Evolutionary conservation across 106 monocot genomes (phyloP).

Genomic region (Allium cepa): DNA sequence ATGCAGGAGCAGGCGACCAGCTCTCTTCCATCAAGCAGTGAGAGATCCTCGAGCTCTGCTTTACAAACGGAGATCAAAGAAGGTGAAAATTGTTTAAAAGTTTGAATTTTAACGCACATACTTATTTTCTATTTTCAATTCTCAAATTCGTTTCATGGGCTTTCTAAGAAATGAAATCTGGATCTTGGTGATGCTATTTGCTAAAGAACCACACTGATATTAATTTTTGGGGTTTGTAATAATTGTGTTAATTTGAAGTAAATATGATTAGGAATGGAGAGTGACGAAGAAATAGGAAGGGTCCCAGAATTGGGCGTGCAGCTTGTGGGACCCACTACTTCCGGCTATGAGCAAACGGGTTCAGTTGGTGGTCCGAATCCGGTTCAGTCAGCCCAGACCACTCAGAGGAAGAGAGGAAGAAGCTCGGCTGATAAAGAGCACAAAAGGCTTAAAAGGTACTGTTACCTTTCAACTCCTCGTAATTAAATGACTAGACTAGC

Average conservation of each 20-base stretch:
- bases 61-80: conserved; percentile 50
- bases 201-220: not conserved
- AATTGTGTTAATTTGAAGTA: not conserved
- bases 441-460: conserved; percentile 74
- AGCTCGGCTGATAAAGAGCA: conserved; percentile 84
- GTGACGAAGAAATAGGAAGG: conserved; percentile 74
- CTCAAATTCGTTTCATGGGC: not conserved
- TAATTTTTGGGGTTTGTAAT: not conserved
- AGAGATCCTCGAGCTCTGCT: conserved; percentile 82
- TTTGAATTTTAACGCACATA: not conserved
- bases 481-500: too few species aligned
- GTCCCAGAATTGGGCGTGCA: conserved; percentile 70
- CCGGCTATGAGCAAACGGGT: conserved; percentile 25
- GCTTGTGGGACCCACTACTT: conserved; percentile 23
- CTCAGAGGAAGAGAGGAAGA: conserved; percentile 57
- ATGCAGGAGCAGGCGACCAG: conserved; percentile 62
- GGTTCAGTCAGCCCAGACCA: conserved; percentile 23
- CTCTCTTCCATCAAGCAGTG: conserved; percentile 87
- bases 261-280: conserved; percentile 35
- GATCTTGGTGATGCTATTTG: conserved; percentile 4
- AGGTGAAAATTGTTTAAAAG: conserved; percentile 5
- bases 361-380: conserved; percentile 11
- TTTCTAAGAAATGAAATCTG: not conserved
- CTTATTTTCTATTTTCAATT: not conserved
- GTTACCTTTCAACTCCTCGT: not conserved